These are phyloP conservation scores for Hyaloscypha finlandica DNA, from an alignment of 495 filamentous ascomycete species.

Conservation along the genomic window DNA sequence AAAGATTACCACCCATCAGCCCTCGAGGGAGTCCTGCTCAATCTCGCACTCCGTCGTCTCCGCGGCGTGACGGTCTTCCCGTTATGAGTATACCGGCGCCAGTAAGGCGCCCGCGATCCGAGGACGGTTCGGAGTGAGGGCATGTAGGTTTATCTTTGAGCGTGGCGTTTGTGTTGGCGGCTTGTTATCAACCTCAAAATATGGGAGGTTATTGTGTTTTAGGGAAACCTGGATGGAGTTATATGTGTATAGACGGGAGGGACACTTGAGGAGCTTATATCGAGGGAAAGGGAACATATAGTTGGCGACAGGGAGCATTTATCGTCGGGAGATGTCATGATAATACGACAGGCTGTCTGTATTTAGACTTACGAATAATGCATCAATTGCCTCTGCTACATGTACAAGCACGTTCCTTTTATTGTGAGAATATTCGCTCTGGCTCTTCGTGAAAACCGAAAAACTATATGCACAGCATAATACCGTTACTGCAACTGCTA, in stretches of 20 bases:
- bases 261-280: neutral
- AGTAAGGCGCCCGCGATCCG: conserved; percentile 17
- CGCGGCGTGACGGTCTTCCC: conserved; percentile 17
- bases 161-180: conserved; percentile 12
- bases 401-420: too few relatives aligned
- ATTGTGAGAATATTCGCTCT: too few relatives aligned
- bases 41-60: conserved; percentile 18
- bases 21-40: conserved; percentile 14
- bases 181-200: neutral
- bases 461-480: too few relatives aligned
- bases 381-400: neutral
- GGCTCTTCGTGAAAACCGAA: too few relatives aligned
- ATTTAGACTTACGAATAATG: neutral
- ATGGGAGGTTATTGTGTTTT: neutral
- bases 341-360: neutral
- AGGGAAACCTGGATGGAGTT: neutral
- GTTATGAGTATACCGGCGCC: conserved; percentile 31
- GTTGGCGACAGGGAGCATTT: neutral
- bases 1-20: conserved; percentile 4
- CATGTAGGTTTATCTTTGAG: conserved; percentile 6
- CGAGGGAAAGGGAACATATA: neutral
- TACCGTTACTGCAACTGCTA: too few relatives aligned
- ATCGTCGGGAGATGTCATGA: neutral
- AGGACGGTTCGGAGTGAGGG: conserved; percentile 9
- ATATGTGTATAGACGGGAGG: conserved; percentile 1